These are phyloP conservation scores for Pyrus hybrid DNA, from an alignment of 331 rosid genomes.

Conservation along the genomic window DNA sequence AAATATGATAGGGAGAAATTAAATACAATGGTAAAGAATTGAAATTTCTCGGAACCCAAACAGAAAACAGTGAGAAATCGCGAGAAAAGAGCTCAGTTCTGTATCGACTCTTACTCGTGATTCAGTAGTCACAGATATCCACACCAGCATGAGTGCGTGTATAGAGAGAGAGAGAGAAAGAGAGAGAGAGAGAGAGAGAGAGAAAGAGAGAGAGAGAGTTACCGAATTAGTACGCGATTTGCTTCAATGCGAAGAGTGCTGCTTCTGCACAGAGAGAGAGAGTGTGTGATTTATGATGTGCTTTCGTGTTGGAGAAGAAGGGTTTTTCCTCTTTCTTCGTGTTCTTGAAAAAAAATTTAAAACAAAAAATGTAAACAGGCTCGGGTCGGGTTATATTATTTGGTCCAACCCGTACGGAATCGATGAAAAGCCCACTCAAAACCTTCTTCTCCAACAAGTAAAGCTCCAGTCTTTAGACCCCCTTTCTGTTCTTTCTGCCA, in stretches of 20 bases:
- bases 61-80: background rate
- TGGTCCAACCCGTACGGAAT: background rate
- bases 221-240: background rate
- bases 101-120: background rate
- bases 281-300: background rate
- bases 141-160: background rate
- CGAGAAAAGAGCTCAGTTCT: background rate
- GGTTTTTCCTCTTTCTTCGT: background rate
- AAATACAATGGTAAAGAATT: background rate
- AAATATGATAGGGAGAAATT: background rate
- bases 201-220: background rate
- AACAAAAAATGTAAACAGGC: background rate
- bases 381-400: background rate
- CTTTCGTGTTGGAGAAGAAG: conserved; percentile 25
- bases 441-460: conserved; percentile 16
- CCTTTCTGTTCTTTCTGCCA: background rate
- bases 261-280: background rate
- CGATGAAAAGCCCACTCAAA: background rate
- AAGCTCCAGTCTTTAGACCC: background rate
- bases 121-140: background rate
- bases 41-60: background rate
- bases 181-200: background rate
- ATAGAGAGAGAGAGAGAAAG: background rate
- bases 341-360: background rate
- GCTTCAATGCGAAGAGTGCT: background rate